Percentiles rank a stretch among this genome's conserved stretches.
These are phyloP conservation scores for Rhodotorula toruloides DNA, from an alignment of 768 basidiomycete species.

Conservation along the genomic window DNA sequence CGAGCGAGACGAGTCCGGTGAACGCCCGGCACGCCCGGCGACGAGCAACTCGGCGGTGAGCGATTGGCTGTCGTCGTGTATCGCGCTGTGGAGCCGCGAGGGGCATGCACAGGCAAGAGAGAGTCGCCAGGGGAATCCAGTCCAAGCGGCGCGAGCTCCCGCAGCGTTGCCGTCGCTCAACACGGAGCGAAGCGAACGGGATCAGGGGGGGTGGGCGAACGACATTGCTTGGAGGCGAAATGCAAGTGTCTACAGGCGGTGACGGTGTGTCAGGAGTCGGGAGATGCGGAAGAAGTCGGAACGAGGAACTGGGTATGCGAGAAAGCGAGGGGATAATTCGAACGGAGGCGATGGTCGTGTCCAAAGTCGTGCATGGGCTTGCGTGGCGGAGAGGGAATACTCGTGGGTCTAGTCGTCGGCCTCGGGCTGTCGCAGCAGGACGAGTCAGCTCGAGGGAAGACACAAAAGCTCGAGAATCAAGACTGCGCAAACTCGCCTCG, in stretches of 20 bases:
- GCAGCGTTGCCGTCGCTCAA: no score
- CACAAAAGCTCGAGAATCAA: background rate
- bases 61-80: background rate
- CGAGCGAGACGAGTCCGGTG: background rate
- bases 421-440: background rate
- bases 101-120: background rate
- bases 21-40: background rate
- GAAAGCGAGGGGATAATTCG: background rate
- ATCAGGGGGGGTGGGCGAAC: background rate
- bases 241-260: background rate
- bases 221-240: no score
- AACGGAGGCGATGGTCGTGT: no score
- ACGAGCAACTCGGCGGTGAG: background rate
- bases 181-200: background rate
- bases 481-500: slow-evolving; percentile 14
- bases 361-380: no score
- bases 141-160: no score
- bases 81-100: background rate
- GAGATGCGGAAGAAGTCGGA: background rate
- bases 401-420: no score
- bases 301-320: background rate
- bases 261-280: background rate
- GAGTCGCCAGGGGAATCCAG: no score
- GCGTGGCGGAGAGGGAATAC: no score
- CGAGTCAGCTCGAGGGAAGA: background rate